phyloP scores from a whole-genome alignment of 768 basidiomycete genomes.

The Xanthoconium stramineum region DNA sequence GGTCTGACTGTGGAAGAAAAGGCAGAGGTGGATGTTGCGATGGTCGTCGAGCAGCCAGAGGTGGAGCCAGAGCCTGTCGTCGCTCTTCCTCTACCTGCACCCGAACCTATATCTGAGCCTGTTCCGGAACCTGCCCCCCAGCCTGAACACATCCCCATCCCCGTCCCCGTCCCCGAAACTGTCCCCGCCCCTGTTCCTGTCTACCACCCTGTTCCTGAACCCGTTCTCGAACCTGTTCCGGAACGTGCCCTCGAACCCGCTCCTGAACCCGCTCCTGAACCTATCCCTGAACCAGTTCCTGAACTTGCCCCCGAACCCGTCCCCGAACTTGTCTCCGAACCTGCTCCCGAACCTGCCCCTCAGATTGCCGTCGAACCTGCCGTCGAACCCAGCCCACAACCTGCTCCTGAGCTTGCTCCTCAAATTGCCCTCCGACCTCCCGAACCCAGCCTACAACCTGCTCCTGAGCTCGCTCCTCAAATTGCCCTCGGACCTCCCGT shows the following conservation, averaged over 20 bases:
- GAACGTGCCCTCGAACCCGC: neutral
- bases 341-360: neutral
- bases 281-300: neutral
- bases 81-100: neutral
- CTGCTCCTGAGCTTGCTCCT: neutral
- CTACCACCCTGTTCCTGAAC: neutral
- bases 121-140: neutral
- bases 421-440: neutral
- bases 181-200: neutral
- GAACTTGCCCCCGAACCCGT: neutral
- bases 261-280: neutral
- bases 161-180: neutral
- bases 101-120: constrained; percentile 1
- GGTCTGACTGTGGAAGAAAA: constrained; percentile 20
- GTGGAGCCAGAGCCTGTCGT: neutral
- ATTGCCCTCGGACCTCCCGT: neutral
- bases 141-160: neutral
- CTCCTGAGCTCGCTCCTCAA: neutral
- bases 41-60: constrained; percentile 15
- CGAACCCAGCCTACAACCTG: neutral
- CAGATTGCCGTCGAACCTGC: neutral
- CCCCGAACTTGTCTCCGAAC: neutral
- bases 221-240: neutral
- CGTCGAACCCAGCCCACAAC: neutral
- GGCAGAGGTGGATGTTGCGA: constrained; percentile 13